Evolutionary conservation across 2,329 filamentous ascomycete species (phyloP).

Genomic region (Alternaria arbusti): DNA sequence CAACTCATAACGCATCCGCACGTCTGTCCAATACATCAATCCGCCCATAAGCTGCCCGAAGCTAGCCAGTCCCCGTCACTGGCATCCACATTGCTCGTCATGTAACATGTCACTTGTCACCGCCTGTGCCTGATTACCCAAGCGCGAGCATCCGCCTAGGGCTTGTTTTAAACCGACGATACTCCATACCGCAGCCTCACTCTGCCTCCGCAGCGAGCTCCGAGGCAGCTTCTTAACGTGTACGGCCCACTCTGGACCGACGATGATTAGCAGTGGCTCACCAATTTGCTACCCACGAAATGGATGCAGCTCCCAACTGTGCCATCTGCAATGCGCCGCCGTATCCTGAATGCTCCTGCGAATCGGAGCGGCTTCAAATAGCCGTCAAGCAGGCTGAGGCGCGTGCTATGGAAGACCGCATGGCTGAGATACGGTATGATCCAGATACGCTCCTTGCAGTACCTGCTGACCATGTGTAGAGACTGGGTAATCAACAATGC

Average conservation of each 20-base stretch:
- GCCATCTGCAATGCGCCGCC: constrained; percentile 50
- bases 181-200: constrained; percentile 17
- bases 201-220: constrained; percentile 13
- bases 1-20: constrained; percentile 46
- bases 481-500: constrained; percentile 57
- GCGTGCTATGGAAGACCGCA: constrained; percentile 46
- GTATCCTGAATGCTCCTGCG: constrained; percentile 49
- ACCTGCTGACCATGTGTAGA: constrained; percentile 39
- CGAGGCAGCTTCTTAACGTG: constrained; percentile 9
- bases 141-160: constrained; percentile 28
- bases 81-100: constrained; percentile 39
- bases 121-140: constrained; percentile 39
- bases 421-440: constrained; percentile 44
- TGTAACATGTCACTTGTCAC: constrained; percentile 48
- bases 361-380: constrained; percentile 49
- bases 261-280: constrained; percentile 35
- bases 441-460: not conserved
- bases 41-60: constrained; percentile 42
- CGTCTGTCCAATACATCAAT: constrained; percentile 36
- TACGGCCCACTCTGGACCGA: constrained; percentile 23
- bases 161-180: constrained; percentile 27
- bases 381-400: constrained; percentile 49
- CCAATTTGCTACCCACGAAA: constrained; percentile 35
- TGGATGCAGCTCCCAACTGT: constrained; percentile 50
- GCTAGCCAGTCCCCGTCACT: constrained; percentile 38